Percentiles rank a stretch among this genome's conserved stretches.
These are phyloP conservation scores for Candida lessepsii DNA, from an alignment of 805 yeast genomes.

Conservation along the genomic window DNA sequence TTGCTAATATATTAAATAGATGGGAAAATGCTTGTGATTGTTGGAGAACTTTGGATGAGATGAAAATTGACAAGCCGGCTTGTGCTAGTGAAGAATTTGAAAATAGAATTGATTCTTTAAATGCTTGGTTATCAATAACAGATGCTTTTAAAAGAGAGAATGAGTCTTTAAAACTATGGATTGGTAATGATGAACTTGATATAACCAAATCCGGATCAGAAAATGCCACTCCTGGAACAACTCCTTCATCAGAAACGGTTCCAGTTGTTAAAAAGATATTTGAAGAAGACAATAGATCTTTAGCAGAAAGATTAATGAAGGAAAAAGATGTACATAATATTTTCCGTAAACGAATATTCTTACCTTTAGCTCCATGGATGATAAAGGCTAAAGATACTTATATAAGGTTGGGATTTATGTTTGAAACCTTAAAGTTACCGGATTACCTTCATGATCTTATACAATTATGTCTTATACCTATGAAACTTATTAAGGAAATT, in stretches of 20 bases:
- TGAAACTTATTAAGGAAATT: slow-evolving; percentile 74
- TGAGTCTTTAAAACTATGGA: slow-evolving; percentile 67
- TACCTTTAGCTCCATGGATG: slow-evolving; percentile 76
- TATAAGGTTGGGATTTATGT: slow-evolving; percentile 56
- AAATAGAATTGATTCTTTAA: slow-evolving; percentile 68
- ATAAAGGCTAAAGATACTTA: slow-evolving; percentile 75
- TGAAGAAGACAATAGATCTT: slow-evolving; percentile 60
- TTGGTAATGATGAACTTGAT: slow-evolving; percentile 78
- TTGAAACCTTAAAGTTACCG: slow-evolving; percentile 70
- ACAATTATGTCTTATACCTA: slow-evolving; percentile 70
- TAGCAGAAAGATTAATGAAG: slow-evolving; percentile 81
- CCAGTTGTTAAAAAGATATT: slow-evolving; percentile 34
- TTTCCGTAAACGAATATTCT: slow-evolving; percentile 66
- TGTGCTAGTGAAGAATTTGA: slow-evolving; percentile 64
- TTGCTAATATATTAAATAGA: slow-evolving; percentile 54
- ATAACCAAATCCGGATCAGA: slow-evolving; percentile 42
- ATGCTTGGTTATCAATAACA: slow-evolving; percentile 79
- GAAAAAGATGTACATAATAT: slow-evolving; percentile 73
- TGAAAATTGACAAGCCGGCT: slow-evolving; percentile 75
- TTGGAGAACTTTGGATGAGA: slow-evolving; percentile 77
- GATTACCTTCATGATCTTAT: slow-evolving; percentile 65
- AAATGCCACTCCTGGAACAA: slow-evolving; percentile 16
- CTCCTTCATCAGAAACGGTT: slow-evolving; percentile 16
- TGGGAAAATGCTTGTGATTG: slow-evolving; percentile 68
- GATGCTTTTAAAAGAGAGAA: slow-evolving; percentile 65